Conservation (phyloP, 768 basidiomycete genomes). For the Boletus rufocinnamomeus region DNA sequence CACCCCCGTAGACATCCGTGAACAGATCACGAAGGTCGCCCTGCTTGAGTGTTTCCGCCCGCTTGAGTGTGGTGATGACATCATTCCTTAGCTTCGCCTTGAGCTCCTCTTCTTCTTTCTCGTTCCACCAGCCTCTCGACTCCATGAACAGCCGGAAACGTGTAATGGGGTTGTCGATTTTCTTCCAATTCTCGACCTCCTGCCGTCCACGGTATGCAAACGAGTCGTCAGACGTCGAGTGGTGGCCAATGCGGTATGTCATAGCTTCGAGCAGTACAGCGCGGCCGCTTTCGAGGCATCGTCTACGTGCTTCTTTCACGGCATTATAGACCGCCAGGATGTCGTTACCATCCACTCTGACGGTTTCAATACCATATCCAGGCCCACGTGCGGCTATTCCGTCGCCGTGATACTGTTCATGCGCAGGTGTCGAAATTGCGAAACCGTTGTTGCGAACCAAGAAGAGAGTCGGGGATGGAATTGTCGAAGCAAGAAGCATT, state of each 20-base stretch:
- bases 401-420: conserved; percentile 90
- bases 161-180: conserved; percentile 85
- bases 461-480: conserved; percentile 73
- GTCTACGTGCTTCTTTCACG: conserved; percentile 66
- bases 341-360: conserved; percentile 95
- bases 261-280: conserved; percentile 88
- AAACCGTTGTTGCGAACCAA: conserved; percentile 87
- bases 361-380: conserved; percentile 86
- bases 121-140: conserved; percentile 82
- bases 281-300: conserved; percentile 75
- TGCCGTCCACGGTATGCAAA: conserved; percentile 88
- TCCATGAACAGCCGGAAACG: conserved; percentile 88
- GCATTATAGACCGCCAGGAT: conserved; percentile 79
- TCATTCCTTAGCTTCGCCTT: conserved; percentile 68
- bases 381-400: conserved; percentile 92
- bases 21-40: conserved; percentile 79
- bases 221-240: conserved; percentile 94
- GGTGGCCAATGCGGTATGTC: conserved; percentile 94
- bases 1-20: conserved; percentile 84
- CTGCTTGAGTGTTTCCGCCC: conserved; percentile 69
- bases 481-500: conserved; percentile 73
- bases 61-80: conserved; percentile 77
- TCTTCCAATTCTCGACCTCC: conserved; percentile 90
- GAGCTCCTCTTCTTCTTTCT: conserved; percentile 68
- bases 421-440: conserved; percentile 89